Percentiles rank a stretch among this genome's conserved stretches.
phyloP scores from a whole-genome alignment of 1,284 basidiomycete species.

The Austroboletus novae-zelandiae region DNA sequence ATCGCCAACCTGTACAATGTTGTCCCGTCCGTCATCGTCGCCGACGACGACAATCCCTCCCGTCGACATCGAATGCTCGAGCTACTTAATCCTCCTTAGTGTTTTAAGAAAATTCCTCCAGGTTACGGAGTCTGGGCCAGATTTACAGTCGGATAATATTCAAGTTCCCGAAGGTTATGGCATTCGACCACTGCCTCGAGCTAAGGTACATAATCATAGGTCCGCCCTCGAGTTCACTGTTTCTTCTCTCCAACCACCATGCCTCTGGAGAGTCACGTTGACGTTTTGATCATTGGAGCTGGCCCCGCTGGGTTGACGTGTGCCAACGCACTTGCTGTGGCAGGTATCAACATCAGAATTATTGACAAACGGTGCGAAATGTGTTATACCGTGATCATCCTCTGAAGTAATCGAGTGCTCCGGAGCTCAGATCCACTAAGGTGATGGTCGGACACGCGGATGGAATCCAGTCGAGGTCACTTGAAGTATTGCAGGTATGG shows the following conservation, averaged over 20 bases:
- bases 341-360: slow-evolving; percentile 60
- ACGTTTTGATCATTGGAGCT: slow-evolving; percentile 52
- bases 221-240: too few relatives aligned
- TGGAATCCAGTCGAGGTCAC: not conserved
- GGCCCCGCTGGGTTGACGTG: slow-evolving; percentile 36
- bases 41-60: too few relatives aligned
- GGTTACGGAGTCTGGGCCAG: too few relatives aligned
- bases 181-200: too few relatives aligned
- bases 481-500: not conserved
- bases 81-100: too few relatives aligned
- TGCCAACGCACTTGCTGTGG: slow-evolving; percentile 46
- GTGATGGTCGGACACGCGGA: not conserved
- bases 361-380: slow-evolving; percentile 4
- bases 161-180: too few relatives aligned
- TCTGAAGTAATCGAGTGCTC: not conserved
- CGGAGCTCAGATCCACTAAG: not conserved
- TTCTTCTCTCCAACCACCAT: not conserved
- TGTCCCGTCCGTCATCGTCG: too few relatives aligned
- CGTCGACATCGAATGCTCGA: too few relatives aligned
- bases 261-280: slow-evolving; percentile 38
- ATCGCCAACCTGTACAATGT: too few relatives aligned
- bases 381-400: not conserved
- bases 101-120: too few relatives aligned
- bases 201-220: too few relatives aligned
- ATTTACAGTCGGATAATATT: too few relatives aligned